Conservation (phyloP, 1,284 basidiomycete species). For the Ceratobasidium sp. region DNA sequence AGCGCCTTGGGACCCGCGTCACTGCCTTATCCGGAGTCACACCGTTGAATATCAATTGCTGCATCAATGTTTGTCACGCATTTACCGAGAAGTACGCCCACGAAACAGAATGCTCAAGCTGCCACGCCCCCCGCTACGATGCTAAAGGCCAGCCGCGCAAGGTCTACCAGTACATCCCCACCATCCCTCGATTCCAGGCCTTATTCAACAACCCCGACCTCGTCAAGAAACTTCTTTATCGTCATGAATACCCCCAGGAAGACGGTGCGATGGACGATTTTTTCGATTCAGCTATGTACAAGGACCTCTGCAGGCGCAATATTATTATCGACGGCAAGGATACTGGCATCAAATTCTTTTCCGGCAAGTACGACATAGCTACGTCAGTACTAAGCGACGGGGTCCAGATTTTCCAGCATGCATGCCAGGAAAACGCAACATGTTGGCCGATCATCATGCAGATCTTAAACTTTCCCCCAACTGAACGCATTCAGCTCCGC, state of each 20-base stretch:
- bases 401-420: conserved; percentile 58
- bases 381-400: conserved; percentile 58
- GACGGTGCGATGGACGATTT: conserved; percentile 50
- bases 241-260: conserved; percentile 47
- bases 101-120: conserved; percentile 39
- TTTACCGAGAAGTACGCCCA: conserved; percentile 44
- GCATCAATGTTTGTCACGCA: conserved; percentile 48
- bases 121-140: conserved; percentile 40
- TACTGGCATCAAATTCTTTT: conserved; percentile 53
- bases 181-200: conserved; percentile 36
- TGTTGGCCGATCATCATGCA: conserved; percentile 61
- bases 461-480: conserved; percentile 61
- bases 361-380: conserved; percentile 54
- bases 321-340: conserved; percentile 34
- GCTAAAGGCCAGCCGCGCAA: conserved; percentile 29
- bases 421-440: conserved; percentile 51
- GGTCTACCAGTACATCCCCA: conserved; percentile 47
- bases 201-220: conserved; percentile 46
- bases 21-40: conserved; percentile 43
- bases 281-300: conserved; percentile 47
- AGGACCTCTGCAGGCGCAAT: conserved; percentile 13
- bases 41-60: conserved; percentile 41
- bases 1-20: conserved; percentile 15
- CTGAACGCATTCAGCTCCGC: conserved; percentile 55
- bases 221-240: conserved; percentile 54